Percentiles rank a stretch among this genome's conserved stretches.
phyloP scores from a whole-genome alignment of 2,329 filamentous ascomycete genomes.

The Ilyonectria mors-panacis region DNA sequence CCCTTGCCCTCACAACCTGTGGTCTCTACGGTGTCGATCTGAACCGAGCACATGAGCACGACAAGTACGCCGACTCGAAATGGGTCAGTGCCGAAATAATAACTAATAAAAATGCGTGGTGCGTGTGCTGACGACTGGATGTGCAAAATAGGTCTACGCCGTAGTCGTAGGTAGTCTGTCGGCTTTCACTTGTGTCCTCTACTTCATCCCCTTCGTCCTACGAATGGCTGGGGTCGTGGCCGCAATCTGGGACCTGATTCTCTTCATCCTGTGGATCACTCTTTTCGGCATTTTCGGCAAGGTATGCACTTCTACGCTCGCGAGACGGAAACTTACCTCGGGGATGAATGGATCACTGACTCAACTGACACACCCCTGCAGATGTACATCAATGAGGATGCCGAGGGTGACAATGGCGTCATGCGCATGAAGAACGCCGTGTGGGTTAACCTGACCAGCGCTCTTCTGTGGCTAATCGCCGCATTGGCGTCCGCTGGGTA shows the following conservation, averaged over 20 bases:
- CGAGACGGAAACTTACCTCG: not conserved
- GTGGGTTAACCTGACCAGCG: conserved; percentile 84
- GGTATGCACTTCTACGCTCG: conserved; percentile 53
- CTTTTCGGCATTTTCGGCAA: conserved; percentile 88
- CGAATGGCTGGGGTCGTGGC: conserved; percentile 63
- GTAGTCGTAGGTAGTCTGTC: conserved; percentile 77
- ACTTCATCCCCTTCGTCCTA: conserved; percentile 74
- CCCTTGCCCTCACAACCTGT: conserved; percentile 81
- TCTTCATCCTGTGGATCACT: conserved; percentile 85
- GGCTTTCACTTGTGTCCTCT: conserved; percentile 75
- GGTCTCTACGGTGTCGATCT: conserved; percentile 85
- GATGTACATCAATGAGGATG: conserved; percentile 80
- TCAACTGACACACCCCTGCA: conserved; percentile 41
- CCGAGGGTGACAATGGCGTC: conserved; percentile 75
- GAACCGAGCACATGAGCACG: conserved; percentile 63
- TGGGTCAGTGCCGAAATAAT: conserved; percentile 69
- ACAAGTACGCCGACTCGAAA: conserved; percentile 72
- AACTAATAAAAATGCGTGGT: not conserved
- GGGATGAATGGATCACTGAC: conserved; percentile 29
- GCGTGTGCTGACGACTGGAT: conserved; percentile 6
- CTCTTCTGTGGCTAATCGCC: conserved; percentile 82
- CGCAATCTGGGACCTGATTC: conserved; percentile 78
- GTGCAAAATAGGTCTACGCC: conserved; percentile 73
- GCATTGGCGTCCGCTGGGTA: conserved; percentile 68
- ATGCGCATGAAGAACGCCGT: conserved; percentile 88